phyloP scores from a whole-genome alignment of 305 asterid species.

The Lippia alba region DNA sequence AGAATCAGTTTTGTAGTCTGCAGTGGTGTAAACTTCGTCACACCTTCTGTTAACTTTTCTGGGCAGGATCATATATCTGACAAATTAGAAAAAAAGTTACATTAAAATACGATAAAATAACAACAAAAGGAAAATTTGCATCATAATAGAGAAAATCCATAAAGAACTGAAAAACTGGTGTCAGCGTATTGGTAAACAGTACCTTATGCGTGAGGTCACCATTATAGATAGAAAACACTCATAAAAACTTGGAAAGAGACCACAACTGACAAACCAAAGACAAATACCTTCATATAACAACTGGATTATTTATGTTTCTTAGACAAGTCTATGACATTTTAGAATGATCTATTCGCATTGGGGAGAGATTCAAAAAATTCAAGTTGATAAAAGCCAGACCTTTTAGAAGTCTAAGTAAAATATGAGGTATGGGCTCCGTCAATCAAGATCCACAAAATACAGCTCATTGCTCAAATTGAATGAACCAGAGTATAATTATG shows the following conservation, averaged over 20 bases:
- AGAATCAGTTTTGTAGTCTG: constrained; percentile 38
- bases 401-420: not conserved
- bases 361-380: constrained; percentile 6
- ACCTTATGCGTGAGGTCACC: constrained; percentile 16
- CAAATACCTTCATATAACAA: constrained; percentile 19
- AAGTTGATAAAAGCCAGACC: constrained; percentile 15
- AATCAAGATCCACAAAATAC: not conserved
- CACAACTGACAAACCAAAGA: constrained; percentile 22
- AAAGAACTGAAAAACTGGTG: not conserved
- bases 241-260: not conserved
- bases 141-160: constrained; percentile 24
- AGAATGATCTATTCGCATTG: not conserved
- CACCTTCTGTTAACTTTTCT: constrained; percentile 43
- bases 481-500: constrained; percentile 8
- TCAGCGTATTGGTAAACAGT: not conserved
- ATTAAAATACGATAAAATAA: constrained; percentile 18
- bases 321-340: constrained; percentile 22
- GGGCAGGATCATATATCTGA: constrained; percentile 69
- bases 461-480: constrained; percentile 11
- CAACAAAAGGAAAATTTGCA: not conserved
- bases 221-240: not conserved
- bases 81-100: constrained; percentile 32
- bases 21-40: constrained; percentile 45
- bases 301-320: not conserved
- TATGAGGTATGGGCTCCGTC: not conserved